phyloP scores from a whole-genome alignment of 1,284 basidiomycete species.

The Pholiota adiposa region DNA sequence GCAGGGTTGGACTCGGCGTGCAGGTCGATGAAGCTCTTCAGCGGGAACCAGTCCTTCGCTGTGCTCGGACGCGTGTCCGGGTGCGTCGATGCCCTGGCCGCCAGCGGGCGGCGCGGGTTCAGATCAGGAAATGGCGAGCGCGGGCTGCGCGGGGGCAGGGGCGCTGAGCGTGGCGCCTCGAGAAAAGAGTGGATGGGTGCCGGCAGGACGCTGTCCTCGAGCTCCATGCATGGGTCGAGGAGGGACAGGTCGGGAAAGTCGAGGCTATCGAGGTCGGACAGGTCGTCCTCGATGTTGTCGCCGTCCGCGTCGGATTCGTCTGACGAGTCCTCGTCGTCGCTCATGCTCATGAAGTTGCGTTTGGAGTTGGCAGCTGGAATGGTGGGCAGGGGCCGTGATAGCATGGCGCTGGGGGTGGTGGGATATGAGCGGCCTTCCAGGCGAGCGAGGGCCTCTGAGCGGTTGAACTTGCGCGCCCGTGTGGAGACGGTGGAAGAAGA shows the following conservation, averaged over 20 bases:
- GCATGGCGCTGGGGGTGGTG: slow-evolving; percentile 13
- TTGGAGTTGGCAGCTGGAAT: not conserved
- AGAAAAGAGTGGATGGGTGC: slow-evolving; percentile 13
- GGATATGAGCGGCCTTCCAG: slow-evolving; percentile 56
- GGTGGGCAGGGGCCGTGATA: not conserved
- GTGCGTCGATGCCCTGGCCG: not conserved
- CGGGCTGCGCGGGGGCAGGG: slow-evolving; percentile 16
- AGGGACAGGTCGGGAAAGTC: slow-evolving; percentile 18
- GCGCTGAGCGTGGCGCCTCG: slow-evolving; percentile 22
- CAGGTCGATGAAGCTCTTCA: slow-evolving; percentile 68
- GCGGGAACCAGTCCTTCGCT: slow-evolving; percentile 39
- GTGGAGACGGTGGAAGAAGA: slow-evolving; percentile 44
- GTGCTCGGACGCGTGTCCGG: not conserved
- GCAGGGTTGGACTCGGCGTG: slow-evolving; percentile 35
- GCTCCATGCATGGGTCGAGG: slow-evolving; percentile 31
- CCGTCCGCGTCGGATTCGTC: slow-evolving; percentile 24
- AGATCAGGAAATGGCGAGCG: not conserved
- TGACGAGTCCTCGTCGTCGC: slow-evolving; percentile 51
- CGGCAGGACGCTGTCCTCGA: slow-evolving; percentile 40
- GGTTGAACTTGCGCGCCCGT: slow-evolving; percentile 38
- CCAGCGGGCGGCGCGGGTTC: not conserved
- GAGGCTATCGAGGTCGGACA: slow-evolving; percentile 18
- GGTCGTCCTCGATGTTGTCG: slow-evolving; percentile 23
- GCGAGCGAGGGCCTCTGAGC: slow-evolving; percentile 60
- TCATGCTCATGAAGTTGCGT: slow-evolving; percentile 68